A percentile compares a stretch with the other conserved stretches of the same genome.
Evolutionary conservation across 2,329 filamentous ascomycete genomes (phyloP).

Genomic region (Monilinia vaccinii-corymbosi): DNA sequence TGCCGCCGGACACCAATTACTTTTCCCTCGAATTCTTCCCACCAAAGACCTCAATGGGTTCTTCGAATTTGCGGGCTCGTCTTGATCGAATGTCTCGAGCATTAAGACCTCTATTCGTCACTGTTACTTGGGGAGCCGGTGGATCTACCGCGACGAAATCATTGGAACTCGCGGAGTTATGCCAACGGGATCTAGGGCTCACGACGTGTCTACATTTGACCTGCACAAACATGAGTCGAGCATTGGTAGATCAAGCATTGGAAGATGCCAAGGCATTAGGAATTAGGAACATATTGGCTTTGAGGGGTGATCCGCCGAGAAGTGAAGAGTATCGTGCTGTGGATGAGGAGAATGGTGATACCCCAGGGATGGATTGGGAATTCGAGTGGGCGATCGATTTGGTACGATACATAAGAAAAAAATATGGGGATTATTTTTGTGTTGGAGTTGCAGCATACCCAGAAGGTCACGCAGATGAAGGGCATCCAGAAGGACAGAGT

Average conservation of each 20-base stretch:
- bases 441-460: constrained; percentile 92
- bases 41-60: constrained; percentile 93
- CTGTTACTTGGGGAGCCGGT: constrained; percentile 95
- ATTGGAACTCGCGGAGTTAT: constrained; percentile 88
- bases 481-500: constrained; percentile 61
- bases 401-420: constrained; percentile 77
- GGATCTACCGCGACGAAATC: constrained; percentile 87
- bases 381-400: constrained; percentile 87
- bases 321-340: constrained; percentile 76
- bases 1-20: constrained; percentile 74
- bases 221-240: constrained; percentile 93
- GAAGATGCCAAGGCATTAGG: constrained; percentile 86
- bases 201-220: constrained; percentile 95
- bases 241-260: constrained; percentile 77
- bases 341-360: constrained; percentile 46
- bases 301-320: constrained; percentile 84
- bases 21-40: constrained; percentile 99
- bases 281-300: constrained; percentile 85
- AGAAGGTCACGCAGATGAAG: constrained; percentile 89
- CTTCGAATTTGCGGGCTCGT: constrained; percentile 85
- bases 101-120: constrained; percentile 86
- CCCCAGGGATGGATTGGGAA: constrained; percentile 44
- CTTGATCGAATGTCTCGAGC: constrained; percentile 92
- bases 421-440: constrained; percentile 91
- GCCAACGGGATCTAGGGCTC: constrained; percentile 81